Evolutionary conservation across 148 eudicot genomes (phyloP).

Genomic region (Rhododendron vialii): DNA sequence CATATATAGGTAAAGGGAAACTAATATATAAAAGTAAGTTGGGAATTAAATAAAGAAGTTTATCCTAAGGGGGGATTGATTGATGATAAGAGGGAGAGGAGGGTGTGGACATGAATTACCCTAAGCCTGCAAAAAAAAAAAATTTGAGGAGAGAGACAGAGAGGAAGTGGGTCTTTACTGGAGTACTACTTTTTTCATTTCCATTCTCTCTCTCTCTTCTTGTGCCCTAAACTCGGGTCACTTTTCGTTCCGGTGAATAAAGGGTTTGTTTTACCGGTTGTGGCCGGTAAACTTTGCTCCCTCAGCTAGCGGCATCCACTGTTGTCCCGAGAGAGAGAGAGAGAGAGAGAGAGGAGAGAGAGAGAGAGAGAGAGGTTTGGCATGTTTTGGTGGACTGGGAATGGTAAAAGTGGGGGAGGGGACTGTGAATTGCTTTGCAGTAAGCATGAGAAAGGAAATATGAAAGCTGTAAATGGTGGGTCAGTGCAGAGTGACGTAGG

Average conservation of each 20-base stretch:
- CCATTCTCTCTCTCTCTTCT: background rate
- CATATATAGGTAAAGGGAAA: background rate
- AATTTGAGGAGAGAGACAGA: background rate
- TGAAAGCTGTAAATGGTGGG: background rate
- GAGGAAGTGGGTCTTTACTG: background rate
- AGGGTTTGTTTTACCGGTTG: slow-evolving; percentile 5
- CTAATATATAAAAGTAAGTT: background rate
- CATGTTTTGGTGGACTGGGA: background rate
- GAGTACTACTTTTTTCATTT: background rate
- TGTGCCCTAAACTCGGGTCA: slow-evolving; percentile 7
- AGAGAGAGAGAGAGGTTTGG: background rate
- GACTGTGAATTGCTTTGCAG: slow-evolving; percentile 1
- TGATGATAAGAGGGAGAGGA: slow-evolving; percentile 36
- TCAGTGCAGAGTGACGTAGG: slow-evolving; percentile 9
- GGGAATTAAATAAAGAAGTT: background rate
- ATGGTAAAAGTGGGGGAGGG: background rate
- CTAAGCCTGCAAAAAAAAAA: slow-evolving; percentile 7
- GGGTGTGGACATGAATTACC: slow-evolving; percentile 66
- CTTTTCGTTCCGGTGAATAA: slow-evolving; percentile 4
- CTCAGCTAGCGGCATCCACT: slow-evolving; percentile 12
- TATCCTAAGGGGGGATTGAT: background rate
- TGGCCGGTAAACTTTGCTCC: slow-evolving; percentile 16
- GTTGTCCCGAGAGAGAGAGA: background rate
- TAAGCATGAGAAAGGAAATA: slow-evolving; percentile 14
- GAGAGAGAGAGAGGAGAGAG: background rate